phyloP scores from a whole-genome alignment of 208 protist genomes.

The Tetramitus jugosus region DNA sequence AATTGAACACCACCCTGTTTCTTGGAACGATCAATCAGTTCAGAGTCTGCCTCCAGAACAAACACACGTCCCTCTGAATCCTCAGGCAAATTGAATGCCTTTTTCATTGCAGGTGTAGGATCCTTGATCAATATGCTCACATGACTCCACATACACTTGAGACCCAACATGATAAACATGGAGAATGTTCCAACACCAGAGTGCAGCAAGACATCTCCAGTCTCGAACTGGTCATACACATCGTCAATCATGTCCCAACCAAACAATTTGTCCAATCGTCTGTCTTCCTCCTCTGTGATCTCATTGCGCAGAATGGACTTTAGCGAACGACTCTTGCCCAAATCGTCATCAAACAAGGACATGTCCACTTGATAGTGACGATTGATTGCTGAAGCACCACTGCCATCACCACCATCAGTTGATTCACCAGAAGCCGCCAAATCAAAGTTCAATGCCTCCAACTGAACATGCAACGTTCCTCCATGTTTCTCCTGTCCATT shows the following conservation, averaged over 20 bases:
- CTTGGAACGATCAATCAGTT: neutral
- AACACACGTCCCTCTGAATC: neutral
- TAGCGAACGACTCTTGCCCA: no score
- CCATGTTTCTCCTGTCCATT: no score
- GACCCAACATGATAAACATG: neutral
- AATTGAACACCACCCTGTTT: slow-evolving; percentile 9
- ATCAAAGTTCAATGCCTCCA: no score
- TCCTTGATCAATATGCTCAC: neutral
- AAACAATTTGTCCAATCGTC: slow-evolving; percentile 6
- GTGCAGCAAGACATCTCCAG: neutral
- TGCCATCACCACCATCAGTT: no score
- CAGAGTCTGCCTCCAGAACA: neutral
- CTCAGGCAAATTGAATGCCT: neutral
- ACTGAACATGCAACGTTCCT: no score
- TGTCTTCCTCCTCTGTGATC: neutral
- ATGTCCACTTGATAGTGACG: no score
- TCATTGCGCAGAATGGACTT: neutral
- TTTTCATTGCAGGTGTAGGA: neutral
- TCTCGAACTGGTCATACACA: neutral
- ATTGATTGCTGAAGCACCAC: no score
- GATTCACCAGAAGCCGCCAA: no score
- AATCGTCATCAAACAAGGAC: no score
- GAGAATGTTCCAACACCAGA: slow-evolving; percentile 4
- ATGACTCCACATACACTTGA: neutral
- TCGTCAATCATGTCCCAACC: neutral